A percentile compares a stretch with the other conserved stretches of the same genome.
Evolutionary conservation across 768 basidiomycete species (phyloP).

Genomic region (Brasilioporus rufonigricans): DNA sequence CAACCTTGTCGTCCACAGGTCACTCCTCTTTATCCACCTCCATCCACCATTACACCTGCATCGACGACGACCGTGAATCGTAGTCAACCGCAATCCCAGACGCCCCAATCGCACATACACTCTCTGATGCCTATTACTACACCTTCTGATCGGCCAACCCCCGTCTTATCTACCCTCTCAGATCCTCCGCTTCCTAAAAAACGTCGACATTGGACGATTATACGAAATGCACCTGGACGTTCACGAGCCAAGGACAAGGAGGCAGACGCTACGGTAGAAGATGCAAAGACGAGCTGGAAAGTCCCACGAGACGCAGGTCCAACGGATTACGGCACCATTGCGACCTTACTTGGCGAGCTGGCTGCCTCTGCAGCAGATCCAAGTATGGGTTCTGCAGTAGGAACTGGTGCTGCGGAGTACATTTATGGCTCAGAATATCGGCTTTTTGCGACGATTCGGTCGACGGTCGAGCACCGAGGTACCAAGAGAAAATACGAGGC

Average conservation of each 20-base stretch:
- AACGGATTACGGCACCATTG: constrained; percentile 62
- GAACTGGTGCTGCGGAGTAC: constrained; percentile 2
- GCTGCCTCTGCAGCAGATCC: constrained; percentile 31
- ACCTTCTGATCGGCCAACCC: constrained; percentile 18
- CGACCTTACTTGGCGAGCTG: constrained; percentile 46
- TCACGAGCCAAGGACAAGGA: constrained; percentile 53
- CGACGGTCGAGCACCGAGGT: constrained; percentile 30
- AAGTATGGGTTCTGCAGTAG: constrained; percentile 10
- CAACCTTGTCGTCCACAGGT: constrained; percentile 53
- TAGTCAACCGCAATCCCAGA: background rate
- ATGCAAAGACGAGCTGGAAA: constrained; percentile 43
- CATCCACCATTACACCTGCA: constrained; percentile 21
- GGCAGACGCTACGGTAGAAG: constrained; percentile 35
- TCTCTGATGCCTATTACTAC: constrained; percentile 30
- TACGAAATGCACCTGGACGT: constrained; percentile 48
- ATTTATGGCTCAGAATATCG: constrained; percentile 15
- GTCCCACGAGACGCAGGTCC: constrained; percentile 51
- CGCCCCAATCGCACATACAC: constrained; percentile 11
- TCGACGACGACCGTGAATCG: background rate
- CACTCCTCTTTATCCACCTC: constrained; percentile 53
- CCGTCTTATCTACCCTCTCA: constrained; percentile 15
- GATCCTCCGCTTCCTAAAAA: constrained; percentile 18
- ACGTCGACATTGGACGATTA: constrained; percentile 61
- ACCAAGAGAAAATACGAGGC: constrained; percentile 18
- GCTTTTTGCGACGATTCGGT: constrained; percentile 38